phyloP scores from a whole-genome alignment of 305 asterid genomes.

The Ilex paraguariensis region DNA sequence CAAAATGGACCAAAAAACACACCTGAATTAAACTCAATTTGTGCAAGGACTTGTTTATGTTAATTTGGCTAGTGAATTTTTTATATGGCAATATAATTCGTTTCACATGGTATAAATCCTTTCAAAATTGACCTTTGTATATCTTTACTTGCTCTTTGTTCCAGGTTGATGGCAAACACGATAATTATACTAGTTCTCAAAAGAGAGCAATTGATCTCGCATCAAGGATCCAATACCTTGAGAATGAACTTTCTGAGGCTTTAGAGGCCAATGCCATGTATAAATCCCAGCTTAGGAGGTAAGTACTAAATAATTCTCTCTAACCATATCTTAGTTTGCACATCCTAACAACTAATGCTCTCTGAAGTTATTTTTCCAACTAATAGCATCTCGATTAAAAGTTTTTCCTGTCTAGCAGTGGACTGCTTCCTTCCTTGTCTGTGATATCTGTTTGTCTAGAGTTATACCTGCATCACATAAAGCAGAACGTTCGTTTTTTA shows the following conservation, averaged over 20 bases:
- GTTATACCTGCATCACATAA: background rate
- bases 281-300: conserved; percentile 2
- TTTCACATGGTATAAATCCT: background rate
- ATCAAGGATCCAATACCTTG: background rate
- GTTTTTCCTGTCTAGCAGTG: background rate
- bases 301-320: background rate
- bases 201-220: background rate
- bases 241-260: conserved; percentile 3
- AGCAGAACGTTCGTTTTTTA: too few relatives aligned
- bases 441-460: background rate
- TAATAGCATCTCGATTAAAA: background rate
- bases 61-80: too few relatives aligned
- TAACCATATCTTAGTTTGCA: background rate
- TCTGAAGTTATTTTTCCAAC: background rate
- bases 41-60: too few relatives aligned
- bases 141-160: background rate
- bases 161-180: background rate
- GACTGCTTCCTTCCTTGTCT: background rate
- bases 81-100: too few relatives aligned
- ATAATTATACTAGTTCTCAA: background rate
- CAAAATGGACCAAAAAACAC: too few relatives aligned
- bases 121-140: background rate
- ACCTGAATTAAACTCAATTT: too few relatives aligned
- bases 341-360: background rate
- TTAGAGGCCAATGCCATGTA: conserved; percentile 3